phyloP scores from a whole-genome alignment of 1,284 basidiomycete species.

The Sphaerobolus stellatus region DNA sequence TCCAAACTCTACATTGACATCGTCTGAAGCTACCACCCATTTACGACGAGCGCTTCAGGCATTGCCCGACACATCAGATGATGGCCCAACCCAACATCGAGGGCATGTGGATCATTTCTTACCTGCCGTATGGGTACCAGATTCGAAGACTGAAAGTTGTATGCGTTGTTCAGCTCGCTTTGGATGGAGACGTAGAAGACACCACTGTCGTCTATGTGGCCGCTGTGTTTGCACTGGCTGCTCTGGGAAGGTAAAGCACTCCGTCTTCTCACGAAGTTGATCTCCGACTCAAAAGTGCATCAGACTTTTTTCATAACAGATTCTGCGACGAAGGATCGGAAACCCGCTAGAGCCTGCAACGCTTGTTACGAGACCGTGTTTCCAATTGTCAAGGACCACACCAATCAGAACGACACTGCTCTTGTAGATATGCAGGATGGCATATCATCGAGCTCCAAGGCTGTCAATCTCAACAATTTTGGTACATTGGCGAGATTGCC shows the following conservation, averaged over 20 bases:
- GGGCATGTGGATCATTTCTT: conserved; percentile 82
- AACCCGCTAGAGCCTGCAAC: conserved; percentile 79
- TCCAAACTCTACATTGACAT: conserved; percentile 77
- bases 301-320: conserved; percentile 80
- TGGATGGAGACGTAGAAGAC: conserved; percentile 78
- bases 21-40: conserved; percentile 71
- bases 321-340: conserved; percentile 48
- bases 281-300: neutral
- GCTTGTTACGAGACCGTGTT: conserved; percentile 86
- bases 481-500: conserved; percentile 52
- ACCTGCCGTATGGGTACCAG: conserved; percentile 91
- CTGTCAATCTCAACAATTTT: conserved; percentile 23
- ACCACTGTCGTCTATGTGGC: conserved; percentile 90
- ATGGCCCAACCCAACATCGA: conserved; percentile 37
- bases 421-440: too few species aligned
- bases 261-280: neutral
- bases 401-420: conserved; percentile 14
- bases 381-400: conserved; percentile 52
- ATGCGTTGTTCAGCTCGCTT: conserved; percentile 81
- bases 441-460: too few species aligned
- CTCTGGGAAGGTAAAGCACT: conserved; percentile 64
- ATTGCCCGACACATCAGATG: conserved; percentile 61
- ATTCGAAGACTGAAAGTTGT: conserved; percentile 76
- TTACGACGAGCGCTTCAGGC: conserved; percentile 70
- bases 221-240: conserved; percentile 82